Evolutionary conservation across 768 basidiomycete species (phyloP), one percentile per base, ranked within the genome.

Genomic region (Clathrus columnatus): DNA sequence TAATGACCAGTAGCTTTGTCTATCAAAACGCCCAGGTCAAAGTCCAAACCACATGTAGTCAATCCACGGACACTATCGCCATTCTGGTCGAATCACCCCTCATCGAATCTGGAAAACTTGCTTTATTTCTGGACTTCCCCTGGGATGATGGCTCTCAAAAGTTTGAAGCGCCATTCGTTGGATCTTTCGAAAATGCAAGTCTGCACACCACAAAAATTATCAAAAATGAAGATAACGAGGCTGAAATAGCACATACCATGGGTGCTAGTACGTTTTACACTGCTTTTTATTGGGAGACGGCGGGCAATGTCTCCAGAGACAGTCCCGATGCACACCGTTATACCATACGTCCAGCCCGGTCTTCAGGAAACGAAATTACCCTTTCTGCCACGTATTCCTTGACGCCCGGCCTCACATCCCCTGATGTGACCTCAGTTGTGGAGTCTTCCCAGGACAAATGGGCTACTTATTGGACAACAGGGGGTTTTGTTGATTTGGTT

Each of bases 121-220:
- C 75, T 0, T 18, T 81, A 0, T 81, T 80, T 64, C 58, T 83
- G 11, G 80, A 83, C 62, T 81, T 79, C 59, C 80, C 80, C 5
- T 83, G 79, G 79, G 79, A 78, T 64, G 80, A 80, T 57, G 81
- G 81, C n/a, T 67, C 62, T 17, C 56, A 63, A 17, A 80, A 81
- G 61, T 83, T 82, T 62, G 72, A 72, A 17, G 80, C 76, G 4
- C 81, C 81, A 0, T 81, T 80, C 59, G 81, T 83, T 0, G 81
- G 81, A 1, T 64, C 64, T n/a, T 81, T 67, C 67, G 73, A 76
- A 57, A 69, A 68, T 43, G 72, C 75, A 0, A 62, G 68, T 14
- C 76, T 73, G 46, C 81, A 82, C 58, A 77, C 75, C 1, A 80
- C 80, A 3, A 14, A 50, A 26, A 2, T 50, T 8, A 59, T 62